A percentile compares a stretch with the other conserved stretches of the same genome.
phyloP scores from a whole-genome alignment of 2,329 filamentous ascomycete species.

The Alternaria infectoria region DNA sequence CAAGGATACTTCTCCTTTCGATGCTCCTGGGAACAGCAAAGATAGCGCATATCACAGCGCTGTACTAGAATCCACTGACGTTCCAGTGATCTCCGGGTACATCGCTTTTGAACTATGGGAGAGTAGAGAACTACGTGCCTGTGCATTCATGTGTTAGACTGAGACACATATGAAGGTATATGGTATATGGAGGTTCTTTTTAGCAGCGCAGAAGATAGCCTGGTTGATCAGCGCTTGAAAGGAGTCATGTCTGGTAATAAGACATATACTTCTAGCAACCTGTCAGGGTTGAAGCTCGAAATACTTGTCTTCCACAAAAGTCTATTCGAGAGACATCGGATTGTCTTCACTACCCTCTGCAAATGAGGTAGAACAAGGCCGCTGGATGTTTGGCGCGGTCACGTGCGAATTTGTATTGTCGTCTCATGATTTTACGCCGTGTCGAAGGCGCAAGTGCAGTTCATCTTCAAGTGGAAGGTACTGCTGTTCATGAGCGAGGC shows the following conservation, averaged over 20 bases:
- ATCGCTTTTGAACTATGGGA: background rate
- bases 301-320: background rate
- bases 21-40: background rate
- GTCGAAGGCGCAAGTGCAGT: background rate
- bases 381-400: background rate
- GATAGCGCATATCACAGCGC: background rate
- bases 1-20: background rate
- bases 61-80: background rate
- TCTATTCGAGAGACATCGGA: background rate
- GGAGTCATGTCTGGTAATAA: background rate
- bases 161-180: background rate
- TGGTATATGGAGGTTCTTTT: background rate
- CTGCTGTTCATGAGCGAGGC: background rate
- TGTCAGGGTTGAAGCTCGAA: background rate
- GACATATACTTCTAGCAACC: background rate
- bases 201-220: background rate
- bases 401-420: background rate
- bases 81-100: background rate
- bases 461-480: background rate
- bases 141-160: background rate
- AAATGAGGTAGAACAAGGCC: background rate
- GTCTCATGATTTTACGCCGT: background rate
- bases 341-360: background rate
- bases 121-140: background rate
- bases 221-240: background rate